Conservation (phyloP, 2,329 filamentous ascomycete species). For the Chaetomiaceae sp. region DNA sequence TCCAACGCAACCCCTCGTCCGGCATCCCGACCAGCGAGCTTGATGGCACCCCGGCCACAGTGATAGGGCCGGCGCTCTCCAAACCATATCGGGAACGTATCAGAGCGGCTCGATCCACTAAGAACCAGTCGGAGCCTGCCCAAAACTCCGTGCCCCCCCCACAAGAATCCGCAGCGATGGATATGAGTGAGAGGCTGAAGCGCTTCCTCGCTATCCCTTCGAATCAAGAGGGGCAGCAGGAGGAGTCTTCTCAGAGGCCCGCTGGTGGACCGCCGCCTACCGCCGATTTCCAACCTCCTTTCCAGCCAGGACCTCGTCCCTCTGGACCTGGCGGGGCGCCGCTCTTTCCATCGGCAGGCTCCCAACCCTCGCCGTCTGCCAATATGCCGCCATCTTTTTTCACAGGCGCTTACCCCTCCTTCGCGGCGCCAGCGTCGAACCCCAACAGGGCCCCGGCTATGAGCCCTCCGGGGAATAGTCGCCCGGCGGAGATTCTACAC, state of each 20-base stretch:
- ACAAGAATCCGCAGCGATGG: conserved; percentile 26
- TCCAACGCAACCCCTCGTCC: conserved; percentile 44
- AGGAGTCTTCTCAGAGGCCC: not conserved
- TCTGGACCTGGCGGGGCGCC: too few relatives aligned
- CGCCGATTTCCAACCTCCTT: not conserved
- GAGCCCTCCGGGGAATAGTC: conserved; percentile 16
- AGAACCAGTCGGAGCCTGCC: conserved; percentile 22
- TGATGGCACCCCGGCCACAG: conserved; percentile 52
- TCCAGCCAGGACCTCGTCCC: too few relatives aligned
- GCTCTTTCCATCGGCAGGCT: too few relatives aligned
- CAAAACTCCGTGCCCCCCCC: conserved; percentile 10
- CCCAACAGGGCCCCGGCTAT: conserved; percentile 14
- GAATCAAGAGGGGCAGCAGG: not conserved
- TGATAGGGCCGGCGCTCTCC: conserved; percentile 63
- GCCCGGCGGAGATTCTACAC: conserved; percentile 39
- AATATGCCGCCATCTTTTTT: not conserved
- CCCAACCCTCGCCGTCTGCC: not conserved
- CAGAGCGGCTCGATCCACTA: conserved; percentile 45
- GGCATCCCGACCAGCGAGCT: conserved; percentile 66
- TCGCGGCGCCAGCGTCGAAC: not conserved
- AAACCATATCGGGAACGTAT: conserved; percentile 62
- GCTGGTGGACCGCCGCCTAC: not conserved
- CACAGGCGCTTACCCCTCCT: not conserved
- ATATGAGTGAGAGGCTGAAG: conserved; percentile 51
- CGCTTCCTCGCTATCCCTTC: conserved; percentile 42